These are phyloP conservation scores for Patellifolia procumbens DNA, from an alignment of 179 eudicot genomes.

Conservation along the genomic window DNA sequence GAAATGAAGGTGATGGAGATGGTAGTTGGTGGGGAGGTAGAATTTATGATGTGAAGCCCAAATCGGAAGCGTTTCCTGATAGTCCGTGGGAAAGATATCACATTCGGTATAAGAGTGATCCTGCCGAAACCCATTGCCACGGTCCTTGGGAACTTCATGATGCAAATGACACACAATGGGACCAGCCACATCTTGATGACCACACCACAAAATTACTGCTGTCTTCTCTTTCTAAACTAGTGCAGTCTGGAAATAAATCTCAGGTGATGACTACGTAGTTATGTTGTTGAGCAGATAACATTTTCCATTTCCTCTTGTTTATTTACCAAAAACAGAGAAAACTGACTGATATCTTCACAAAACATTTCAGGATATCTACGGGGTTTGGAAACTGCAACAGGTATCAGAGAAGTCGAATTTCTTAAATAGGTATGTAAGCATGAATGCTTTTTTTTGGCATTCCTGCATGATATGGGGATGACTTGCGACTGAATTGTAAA, in stretches of 20 bases:
- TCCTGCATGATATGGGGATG: not conserved
- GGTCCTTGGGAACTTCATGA: slow-evolving; percentile 97
- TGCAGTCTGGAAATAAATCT: slow-evolving; percentile 51
- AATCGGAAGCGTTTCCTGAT: slow-evolving; percentile 76
- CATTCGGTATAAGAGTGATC: slow-evolving; percentile 73
- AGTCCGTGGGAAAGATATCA: slow-evolving; percentile 92
- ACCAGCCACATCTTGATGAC: slow-evolving; percentile 74
- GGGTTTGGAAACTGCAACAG: slow-evolving; percentile 72
- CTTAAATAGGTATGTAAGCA: slow-evolving; percentile 61
- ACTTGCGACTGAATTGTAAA: too few species aligned
- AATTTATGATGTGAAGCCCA: slow-evolving; percentile 56
- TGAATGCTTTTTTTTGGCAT: slow-evolving; percentile 2
- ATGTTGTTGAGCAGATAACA: not conserved
- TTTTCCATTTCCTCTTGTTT: not conserved
- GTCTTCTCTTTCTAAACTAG: slow-evolving; percentile 51
- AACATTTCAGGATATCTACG: slow-evolving; percentile 68
- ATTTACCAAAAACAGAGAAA: too few species aligned
- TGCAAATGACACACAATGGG: slow-evolving; percentile 64
- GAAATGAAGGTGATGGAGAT: slow-evolving; percentile 65
- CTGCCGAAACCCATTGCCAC: slow-evolving; percentile 58
- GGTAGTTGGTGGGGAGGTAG: slow-evolving; percentile 98
- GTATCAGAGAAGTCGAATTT: slow-evolving; percentile 65
- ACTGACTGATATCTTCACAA: slow-evolving; percentile 3
- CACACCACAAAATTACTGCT: slow-evolving; percentile 51
- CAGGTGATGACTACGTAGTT: slow-evolving; percentile 43